Evolutionary conservation across 192 early-diverging fungal genomes (phyloP).

Genomic region (Spinellus fusiger): DNA sequence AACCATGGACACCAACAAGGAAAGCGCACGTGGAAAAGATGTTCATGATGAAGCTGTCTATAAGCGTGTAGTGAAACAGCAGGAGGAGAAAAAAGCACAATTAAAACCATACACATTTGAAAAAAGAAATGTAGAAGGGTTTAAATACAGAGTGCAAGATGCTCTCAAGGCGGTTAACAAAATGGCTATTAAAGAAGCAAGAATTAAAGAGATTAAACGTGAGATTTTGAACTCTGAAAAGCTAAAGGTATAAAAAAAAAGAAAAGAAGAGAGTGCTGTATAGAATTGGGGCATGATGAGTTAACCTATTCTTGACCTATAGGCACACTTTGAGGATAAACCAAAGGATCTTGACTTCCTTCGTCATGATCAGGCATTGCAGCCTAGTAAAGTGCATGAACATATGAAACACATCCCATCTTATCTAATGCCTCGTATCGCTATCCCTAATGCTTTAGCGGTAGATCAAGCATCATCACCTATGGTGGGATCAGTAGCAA

Average conservation of each 20-base stretch:
- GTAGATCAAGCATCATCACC: background rate
- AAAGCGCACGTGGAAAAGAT: constrained; percentile 25
- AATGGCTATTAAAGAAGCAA: constrained; percentile 76
- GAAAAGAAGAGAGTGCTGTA: background rate
- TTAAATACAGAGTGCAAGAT: constrained; percentile 84
- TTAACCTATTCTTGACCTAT: background rate
- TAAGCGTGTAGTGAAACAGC: constrained; percentile 67
- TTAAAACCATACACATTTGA: constrained; percentile 84
- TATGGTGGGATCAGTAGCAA: background rate
- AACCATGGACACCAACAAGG: constrained; percentile 20
- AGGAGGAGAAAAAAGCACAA: constrained; percentile 38
- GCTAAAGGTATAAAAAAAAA: constrained; percentile 55
- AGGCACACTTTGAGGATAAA: constrained; percentile 94
- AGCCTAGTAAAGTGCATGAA: constrained; percentile 71
- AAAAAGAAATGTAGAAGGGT: constrained; percentile 85
- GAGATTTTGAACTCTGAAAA: constrained; percentile 96
- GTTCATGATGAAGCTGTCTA: constrained; percentile 64
- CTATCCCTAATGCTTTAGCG: constrained; percentile 26
- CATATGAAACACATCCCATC: constrained; percentile 93
- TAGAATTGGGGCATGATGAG: background rate
- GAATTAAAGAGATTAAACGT: constrained; percentile 90
- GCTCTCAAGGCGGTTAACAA: constrained; percentile 76
- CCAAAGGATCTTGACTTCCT: constrained; percentile 87
- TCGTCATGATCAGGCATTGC: constrained; percentile 85
- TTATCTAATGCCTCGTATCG: constrained; percentile 86